Conservation (phyloP, 345 rosid species). For the Trapa bicornis region DNA sequence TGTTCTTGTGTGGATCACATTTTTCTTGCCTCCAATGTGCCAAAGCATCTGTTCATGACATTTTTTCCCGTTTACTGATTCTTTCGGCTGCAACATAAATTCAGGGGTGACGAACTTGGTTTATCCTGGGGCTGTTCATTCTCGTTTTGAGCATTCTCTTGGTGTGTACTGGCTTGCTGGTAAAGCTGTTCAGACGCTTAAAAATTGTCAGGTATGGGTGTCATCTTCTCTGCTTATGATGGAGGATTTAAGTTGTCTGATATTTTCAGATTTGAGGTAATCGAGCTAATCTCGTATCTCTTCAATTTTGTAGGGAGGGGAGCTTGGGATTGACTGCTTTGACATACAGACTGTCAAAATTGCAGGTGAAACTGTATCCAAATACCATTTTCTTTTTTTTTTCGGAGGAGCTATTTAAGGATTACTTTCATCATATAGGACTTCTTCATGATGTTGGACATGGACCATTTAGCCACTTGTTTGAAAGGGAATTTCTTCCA, state of each 20-base stretch:
- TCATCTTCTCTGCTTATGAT: constrained; percentile 7
- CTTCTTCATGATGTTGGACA: constrained; percentile 93
- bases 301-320: constrained; percentile 39
- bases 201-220: constrained; percentile 43
- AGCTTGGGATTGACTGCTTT: constrained; percentile 62
- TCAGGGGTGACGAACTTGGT: constrained; percentile 71
- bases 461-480: constrained; percentile 93
- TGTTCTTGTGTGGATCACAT: not conserved
- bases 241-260: not conserved
- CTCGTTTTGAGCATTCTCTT: constrained; percentile 90
- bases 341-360: constrained; percentile 83
- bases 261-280: not conserved
- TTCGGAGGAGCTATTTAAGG: not conserved
- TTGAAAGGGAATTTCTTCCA: constrained; percentile 88
- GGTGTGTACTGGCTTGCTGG: constrained; percentile 90
- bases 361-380: constrained; percentile 41
- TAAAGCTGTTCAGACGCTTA: constrained; percentile 52
- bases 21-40: not conserved
- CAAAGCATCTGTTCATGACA: not conserved
- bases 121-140: constrained; percentile 87
- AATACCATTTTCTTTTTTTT: constrained; percentile 4
- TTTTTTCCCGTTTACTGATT: not conserved
- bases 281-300: not conserved
- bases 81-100: constrained; percentile 4
- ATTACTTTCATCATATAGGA: constrained; percentile 31